Evolutionary conservation across 768 basidiomycete species (phyloP), one percentile per base, ranked within the genome.

Genomic region (Phlebiopsis gigantea): DNA sequence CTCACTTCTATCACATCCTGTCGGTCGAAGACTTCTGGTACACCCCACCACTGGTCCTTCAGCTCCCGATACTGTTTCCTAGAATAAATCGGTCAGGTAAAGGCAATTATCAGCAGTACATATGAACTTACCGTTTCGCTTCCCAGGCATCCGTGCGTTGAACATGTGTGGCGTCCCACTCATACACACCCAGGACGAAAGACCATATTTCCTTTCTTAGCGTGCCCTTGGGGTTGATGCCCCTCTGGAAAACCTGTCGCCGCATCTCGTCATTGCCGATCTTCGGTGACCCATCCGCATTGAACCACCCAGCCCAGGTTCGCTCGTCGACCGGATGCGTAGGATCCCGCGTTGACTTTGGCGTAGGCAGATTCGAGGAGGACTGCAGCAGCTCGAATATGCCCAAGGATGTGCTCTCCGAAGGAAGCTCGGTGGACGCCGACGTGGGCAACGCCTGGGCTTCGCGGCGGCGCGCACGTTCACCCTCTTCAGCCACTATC

Each of bases 401-500:
- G 0, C 93, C 94, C 26, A 93, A 70, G 1, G 88, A 85, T 0
- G 88, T 88, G 3, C 76, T 78, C 70, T 87, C 90, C 65, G 85
- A 84, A 17, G 69, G 78, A 31, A 76, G 68, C 58, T 76, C 75
- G 12, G 78, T 72, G 2, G 75, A 76, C 5, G 79, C 75, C 5
- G 80, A 75, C 2, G 83, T 72, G 3, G 83, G 82, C 12, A 90
- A 63, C 0, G 80, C 75, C 66, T 88, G 87, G 0, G 88, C 83
- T 69, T 99, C 97, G 44, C 81, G 79, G 61, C 85, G 73, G 43
- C 97, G 79, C 5, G 93, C 85, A 15, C 92, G 80, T 69, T 99
- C 97, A 17, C 97, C 97, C 68, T 98, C 97, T 71, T 99, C 97
- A 1, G 97, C 97, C 1, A 98, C 97, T 57, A 93, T 89, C 49